Base-by-base conservation (phyloP, 2,329 filamentous ascomycete species). In the Beauveria medogensis region DNA sequence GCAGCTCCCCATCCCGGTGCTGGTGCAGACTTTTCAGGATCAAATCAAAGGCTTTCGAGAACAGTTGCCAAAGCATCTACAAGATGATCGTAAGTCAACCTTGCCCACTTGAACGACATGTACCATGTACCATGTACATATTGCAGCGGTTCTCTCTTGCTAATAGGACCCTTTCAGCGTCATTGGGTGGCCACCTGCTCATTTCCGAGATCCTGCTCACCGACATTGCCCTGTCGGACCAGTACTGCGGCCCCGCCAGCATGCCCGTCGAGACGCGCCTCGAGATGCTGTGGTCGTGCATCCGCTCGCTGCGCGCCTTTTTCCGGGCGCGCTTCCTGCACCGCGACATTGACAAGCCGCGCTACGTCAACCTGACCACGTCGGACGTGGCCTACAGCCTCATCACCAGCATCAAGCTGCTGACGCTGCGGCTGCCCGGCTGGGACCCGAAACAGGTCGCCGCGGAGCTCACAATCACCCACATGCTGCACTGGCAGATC, bases 371-470 rank as follows among this genome's bases (percentile, higher is more conserved):
- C 65, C 71, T 81, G 58, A 73, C 73, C 16, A 74, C 76, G 9
- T 80, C 77, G 24, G 80, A 82, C 66, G 74, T 78, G 51, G 72
- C 78, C 55, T 81, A 77, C 64, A 72, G 74, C 34, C 73, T 81
- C 64, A 72, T 82, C 63, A 76, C 73, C 0, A 73, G 71, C 44
- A 72, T 82, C 20, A 78, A 78, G 67, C 72, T 82, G n/a, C 71
- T 78, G 62, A 76, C 74, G 12, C 68, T 81, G 14, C 71, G 73
- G 44, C 63, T 75, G 1, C 77, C 78, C 0, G 79, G 79, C 0
- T 82, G 79, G 80, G 74, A 81, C 55, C 67, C 75, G 3, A 65
- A 65, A 2, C 65, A 55, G 69, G 69, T 65, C 26, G 61, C 59
- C 24, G 24, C 46, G 24, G 63, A 66, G 61, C 55, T 65, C 22